These are phyloP conservation scores for Aspergillus hortae DNA, from an alignment of 2,329 filamentous ascomycete species.

Conservation along the genomic window DNA sequence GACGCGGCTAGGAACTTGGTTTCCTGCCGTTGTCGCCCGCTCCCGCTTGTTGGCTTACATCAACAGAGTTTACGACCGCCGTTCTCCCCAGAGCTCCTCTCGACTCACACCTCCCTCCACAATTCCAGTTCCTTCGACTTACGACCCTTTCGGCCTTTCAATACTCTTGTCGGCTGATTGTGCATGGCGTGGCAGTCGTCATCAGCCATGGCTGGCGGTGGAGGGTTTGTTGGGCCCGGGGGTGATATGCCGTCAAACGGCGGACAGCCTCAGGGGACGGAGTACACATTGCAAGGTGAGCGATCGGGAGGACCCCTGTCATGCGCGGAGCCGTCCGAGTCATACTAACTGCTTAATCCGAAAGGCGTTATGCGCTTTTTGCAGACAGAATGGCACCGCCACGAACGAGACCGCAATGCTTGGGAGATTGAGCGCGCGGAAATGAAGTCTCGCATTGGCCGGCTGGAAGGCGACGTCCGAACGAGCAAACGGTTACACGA, in stretches of 20 bases:
- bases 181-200: conserved; percentile 69
- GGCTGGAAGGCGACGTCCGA: conserved; percentile 83
- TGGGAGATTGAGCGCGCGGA: conserved; percentile 99
- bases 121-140: conserved; percentile 3
- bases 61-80: conserved; percentile 16
- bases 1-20: conserved; percentile 21
- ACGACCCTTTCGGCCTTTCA: neutral
- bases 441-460: conserved; percentile 96
- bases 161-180: conserved; percentile 12
- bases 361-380: conserved; percentile 97
- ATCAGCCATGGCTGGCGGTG: conserved; percentile 57
- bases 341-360: conserved; percentile 18
- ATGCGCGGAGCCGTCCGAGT: neutral
- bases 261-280: conserved; percentile 59
- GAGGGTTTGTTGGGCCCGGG: conserved; percentile 48
- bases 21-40: conserved; percentile 21
- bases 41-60: conserved; percentile 17
- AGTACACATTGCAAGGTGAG: conserved; percentile 70
- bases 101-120: conserved; percentile 3
- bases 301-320: conserved; percentile 1
- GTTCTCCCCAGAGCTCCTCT: conserved; percentile 5
- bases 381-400: conserved; percentile 97
- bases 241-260: conserved; percentile 40
- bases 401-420: conserved; percentile 93
- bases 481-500: conserved; percentile 86